Conservation (phyloP, 345 rosid genomes). For the Gossypium arboreum region DNA sequence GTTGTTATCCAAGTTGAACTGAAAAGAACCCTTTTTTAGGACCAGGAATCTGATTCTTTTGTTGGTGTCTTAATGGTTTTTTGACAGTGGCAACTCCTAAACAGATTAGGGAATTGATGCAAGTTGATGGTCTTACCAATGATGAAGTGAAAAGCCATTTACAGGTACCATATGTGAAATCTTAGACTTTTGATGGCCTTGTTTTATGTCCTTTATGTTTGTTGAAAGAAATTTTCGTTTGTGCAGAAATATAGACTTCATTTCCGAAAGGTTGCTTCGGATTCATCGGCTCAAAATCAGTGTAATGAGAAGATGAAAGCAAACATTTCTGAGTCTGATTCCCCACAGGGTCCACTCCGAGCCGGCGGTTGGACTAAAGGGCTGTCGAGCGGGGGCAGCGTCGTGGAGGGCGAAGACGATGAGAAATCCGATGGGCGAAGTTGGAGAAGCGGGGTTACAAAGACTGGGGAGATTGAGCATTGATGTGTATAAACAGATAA, state of each 20-base stretch:
- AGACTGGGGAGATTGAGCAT: no score
- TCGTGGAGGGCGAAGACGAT: constrained; percentile 50
- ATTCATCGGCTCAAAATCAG: constrained; percentile 28
- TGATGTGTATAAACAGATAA: constrained; percentile 18
- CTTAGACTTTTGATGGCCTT: not conserved
- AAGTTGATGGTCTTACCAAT: constrained; percentile 81
- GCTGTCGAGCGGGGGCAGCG: constrained; percentile 39
- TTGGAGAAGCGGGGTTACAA: constrained; percentile 10
- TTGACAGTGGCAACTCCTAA: constrained; percentile 75
- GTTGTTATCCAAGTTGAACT: no score
- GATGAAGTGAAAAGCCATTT: constrained; percentile 93
- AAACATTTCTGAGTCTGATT: constrained; percentile 41
- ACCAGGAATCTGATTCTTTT: constrained; percentile 7
- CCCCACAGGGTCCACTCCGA: constrained; percentile 58
- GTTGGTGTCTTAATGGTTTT: not conserved
- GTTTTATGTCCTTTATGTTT: not conserved
- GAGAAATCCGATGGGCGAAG: constrained; percentile 52
- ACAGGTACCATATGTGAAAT: constrained; percentile 43
- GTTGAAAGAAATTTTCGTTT: not conserved
- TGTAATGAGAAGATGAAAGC: constrained; percentile 31
- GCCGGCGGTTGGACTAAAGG: constrained; percentile 27
- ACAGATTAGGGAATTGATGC: constrained; percentile 72
- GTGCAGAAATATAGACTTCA: constrained; percentile 82
- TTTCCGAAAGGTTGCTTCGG: constrained; percentile 39
- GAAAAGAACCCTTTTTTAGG: not conserved